phyloP scores from a whole-genome alignment of 768 basidiomycete genomes.

The Daedaleopsis sinensis region DNA sequence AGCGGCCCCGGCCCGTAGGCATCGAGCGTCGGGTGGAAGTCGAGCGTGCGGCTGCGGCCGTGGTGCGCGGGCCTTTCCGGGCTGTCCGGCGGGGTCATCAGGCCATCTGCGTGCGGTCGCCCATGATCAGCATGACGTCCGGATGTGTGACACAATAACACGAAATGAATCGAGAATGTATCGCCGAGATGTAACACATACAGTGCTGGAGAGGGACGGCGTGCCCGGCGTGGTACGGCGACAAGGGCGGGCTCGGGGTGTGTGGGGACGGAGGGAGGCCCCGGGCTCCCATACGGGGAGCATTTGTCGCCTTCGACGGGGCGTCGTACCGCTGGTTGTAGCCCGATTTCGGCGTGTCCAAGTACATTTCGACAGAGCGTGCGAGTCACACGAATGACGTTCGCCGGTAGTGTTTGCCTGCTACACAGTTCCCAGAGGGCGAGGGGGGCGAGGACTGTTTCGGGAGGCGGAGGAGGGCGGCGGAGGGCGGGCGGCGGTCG shows the following conservation, averaged over 20 bases:
- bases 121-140: constrained; percentile 6
- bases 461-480: constrained; percentile 2
- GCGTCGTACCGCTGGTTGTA: constrained; percentile 1
- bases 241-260: constrained; percentile 13
- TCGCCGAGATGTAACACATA: constrained; percentile 7
- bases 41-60: neutral
- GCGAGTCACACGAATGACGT: too few species aligned
- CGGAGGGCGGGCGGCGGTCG: constrained; percentile 15
- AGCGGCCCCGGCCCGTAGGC: neutral
- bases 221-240: constrained; percentile 7
- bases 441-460: neutral
- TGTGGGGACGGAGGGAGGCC: constrained; percentile 19
- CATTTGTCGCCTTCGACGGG: constrained; percentile 20
- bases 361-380: constrained; percentile 10
- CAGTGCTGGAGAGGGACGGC: constrained; percentile 13
- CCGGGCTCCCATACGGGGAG: constrained; percentile 21
- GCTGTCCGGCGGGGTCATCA: constrained; percentile 24
- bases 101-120: constrained; percentile 15
- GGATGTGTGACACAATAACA: constrained; percentile 12
- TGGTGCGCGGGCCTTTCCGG: constrained; percentile 12
- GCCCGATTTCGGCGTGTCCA: constrained; percentile 15
- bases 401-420: neutral
- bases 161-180: neutral
- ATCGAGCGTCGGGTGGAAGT: constrained; percentile 15
- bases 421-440: neutral